These are phyloP conservation scores for bread wheat (Triticum aestivum) DNA, from an alignment of 176 grass and related monocot genomes.

Conservation along the genomic window IWGSC_CS_RefSeq_v2.1 NC_057794.1:430856841-430857340, in stretches of 20 bases:
- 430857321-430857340: slow-evolving; percentile 18
- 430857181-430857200: slow-evolving; percentile 62
- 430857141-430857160: slow-evolving; percentile 14
- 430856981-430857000: slow-evolving; percentile 5
- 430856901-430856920: not conserved
- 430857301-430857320: slow-evolving; percentile 6
- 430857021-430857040: not conserved
- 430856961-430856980: slow-evolving; percentile 5
- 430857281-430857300: slow-evolving; percentile 79
- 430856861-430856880: slow-evolving; percentile 11
- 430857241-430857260: slow-evolving; percentile 46
- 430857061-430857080: slow-evolving; percentile 27
- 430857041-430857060: slow-evolving; percentile 29
- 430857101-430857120: slow-evolving; percentile 24
- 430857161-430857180: not conserved
- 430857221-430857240: slow-evolving; percentile 39
- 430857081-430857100: slow-evolving; percentile 15
- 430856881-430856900: not conserved
- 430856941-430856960: not conserved
- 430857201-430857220: slow-evolving; percentile 64
- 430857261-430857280: slow-evolving; percentile 63
- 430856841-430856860: not conserved
- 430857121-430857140: slow-evolving; percentile 28
- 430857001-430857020: slow-evolving; percentile 33
- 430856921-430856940: not conserved